phyloP scores from a whole-genome alignment of 345 rosid genomes.

The Hibiscus syriacus region DNA sequence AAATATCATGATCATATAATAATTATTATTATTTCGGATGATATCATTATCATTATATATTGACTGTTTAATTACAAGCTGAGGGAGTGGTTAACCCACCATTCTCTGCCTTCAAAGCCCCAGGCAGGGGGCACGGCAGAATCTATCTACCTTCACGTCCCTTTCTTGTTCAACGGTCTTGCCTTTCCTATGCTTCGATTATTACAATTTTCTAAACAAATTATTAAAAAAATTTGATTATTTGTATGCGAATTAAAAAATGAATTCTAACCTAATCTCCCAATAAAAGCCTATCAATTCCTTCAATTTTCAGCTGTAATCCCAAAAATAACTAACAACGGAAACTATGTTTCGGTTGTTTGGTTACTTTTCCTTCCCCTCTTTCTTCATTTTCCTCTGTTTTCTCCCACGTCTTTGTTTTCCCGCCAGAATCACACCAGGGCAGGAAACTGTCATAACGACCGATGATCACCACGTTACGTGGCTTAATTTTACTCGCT shows the following conservation, averaged over 20 bases:
- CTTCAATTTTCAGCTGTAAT: slow-evolving; percentile 4
- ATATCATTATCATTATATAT: no score
- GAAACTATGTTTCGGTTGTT: slow-evolving; percentile 32
- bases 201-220: background rate
- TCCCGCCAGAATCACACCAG: slow-evolving; percentile 42
- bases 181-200: slow-evolving; percentile 7
- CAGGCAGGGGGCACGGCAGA: slow-evolving; percentile 30
- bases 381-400: slow-evolving; percentile 16
- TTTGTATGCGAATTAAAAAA: background rate
- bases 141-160: slow-evolving; percentile 30
- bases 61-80: no score
- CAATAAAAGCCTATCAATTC: background rate
- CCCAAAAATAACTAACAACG: slow-evolving; percentile 6
- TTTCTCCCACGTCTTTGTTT: slow-evolving; percentile 24
- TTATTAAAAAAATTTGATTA: background rate
- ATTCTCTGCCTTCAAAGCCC: background rate
- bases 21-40: no score
- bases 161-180: slow-evolving; percentile 20
- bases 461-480: slow-evolving; percentile 37
- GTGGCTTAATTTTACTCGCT: slow-evolving; percentile 64
- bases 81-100: slow-evolving; percentile 34
- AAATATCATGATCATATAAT: no score
- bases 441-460: slow-evolving; percentile 24
- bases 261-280: background rate
- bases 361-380: slow-evolving; percentile 19